Evolutionary conservation across 306 rosid genomes (phyloP), one percentile per base, ranked within the genome.

Genomic region (Malus orientalis): DNA sequence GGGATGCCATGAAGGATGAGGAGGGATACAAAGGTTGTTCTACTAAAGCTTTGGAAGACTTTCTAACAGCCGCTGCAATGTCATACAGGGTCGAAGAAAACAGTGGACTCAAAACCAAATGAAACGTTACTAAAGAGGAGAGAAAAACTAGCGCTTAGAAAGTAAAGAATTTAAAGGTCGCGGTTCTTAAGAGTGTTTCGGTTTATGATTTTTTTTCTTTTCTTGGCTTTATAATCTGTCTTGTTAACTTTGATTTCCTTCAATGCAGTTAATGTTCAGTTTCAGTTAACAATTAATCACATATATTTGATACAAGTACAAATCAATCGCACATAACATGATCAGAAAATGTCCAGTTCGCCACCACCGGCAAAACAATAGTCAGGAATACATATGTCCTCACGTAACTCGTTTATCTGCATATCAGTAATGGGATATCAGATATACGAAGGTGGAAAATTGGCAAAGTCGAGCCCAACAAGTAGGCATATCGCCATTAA

Each of bases 381-480:
- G 87, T 95, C 97, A 36, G 97, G 99, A 87, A 95, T 84, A 83
- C 88, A 86, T 76, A 95, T 89, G 83, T 95, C 99, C 74, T 74
- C 86, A 67, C 88, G 82, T 66, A 95, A 89, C 86, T 91, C 98
- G 23, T 81, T 85, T 83, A 95, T 92, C 98, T 92, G 90, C 71
- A 64, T 85, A 75, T 80, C 78, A 82, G 0, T 27, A 27, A 75
- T 25, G 11, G 10, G 32, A 73, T 25, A 25, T 25, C 25, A 25
- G 25, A 25, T 55, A 61, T 8, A 53, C 19, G 54, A 76, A 73
- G 42, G 53, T 32, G 18, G 30, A 22, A 27, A 5, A 6, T 27
- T 61, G 19, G 74, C 68, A 44, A 36, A 1, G 36, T 33, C 53
- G 10, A 45, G 12, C 66, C 58, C 2, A 45, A 47, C 54, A 10